Evolutionary conservation across 2,329 filamentous ascomycete genomes (phyloP), one percentile per base, ranked within the genome.

Genomic region (Aurifilum marmelostoma): DNA sequence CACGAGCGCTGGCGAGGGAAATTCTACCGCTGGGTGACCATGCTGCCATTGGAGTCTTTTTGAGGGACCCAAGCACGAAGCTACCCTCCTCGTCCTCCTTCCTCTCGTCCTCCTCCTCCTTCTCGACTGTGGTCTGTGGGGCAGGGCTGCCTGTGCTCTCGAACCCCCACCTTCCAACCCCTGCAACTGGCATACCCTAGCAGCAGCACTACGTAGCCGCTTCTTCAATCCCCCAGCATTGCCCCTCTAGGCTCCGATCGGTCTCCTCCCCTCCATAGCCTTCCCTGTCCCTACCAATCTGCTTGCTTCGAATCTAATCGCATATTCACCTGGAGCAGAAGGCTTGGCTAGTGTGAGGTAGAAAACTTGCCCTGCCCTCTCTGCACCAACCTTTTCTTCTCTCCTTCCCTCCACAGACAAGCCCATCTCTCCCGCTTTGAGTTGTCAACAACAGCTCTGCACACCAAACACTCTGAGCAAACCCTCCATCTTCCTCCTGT

Each of bases 301-400:
- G 56, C 56, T 66, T 60, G 65, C 39, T 50, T 47, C 29, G 12
- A 64, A 58, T 47, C 43, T 67, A 65, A 66, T 62, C 66, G 50
- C 60, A 69, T 58, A 58, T 59, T 34, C 56, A 56, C 60, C 64
- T 62, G 66, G 67, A 69, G 58, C 67, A 52, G 64, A 71, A 67
- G 50, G 37, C 69, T 63, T 66, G 67, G 69, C 67, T 43, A 59
- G 64, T 47, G 34, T 62, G 59, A 47, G 27, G 41, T 47, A 47
- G 39, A 47, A 63, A 63, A 63, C 27, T 43, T 63, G 39, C 34
- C 21, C 61, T 7, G 27, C 61, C 61, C 61, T 50, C 41, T 41
- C 50, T 62, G 41, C 61, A 63, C 39, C 61, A 63, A 41, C 8
- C n/a, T 43, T 63, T 41, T 63, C 24, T 32, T 27, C 29, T 54